Conservation (phyloP, 164 flowering plant genomes). For the Nymphaea colorata region DNA sequence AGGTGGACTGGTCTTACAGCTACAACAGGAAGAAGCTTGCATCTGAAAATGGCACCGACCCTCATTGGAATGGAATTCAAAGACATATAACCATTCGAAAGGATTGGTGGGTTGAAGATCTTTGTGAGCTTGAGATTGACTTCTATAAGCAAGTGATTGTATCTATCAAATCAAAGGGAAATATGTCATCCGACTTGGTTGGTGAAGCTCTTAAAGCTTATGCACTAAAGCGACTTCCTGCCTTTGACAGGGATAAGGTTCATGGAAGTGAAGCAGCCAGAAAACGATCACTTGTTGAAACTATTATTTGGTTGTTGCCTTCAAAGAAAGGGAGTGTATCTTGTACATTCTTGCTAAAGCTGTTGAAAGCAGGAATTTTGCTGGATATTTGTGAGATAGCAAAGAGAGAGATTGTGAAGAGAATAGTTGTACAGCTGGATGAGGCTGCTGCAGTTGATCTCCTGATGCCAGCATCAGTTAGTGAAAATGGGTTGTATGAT, state of each 20-base stretch:
- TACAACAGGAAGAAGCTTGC: slow-evolving; percentile 55
- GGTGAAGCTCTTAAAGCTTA: slow-evolving; percentile 64
- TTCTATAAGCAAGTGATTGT: slow-evolving; percentile 42
- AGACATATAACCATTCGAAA: slow-evolving; percentile 48
- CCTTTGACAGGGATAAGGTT: slow-evolving; percentile 40
- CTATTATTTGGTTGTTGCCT: slow-evolving; percentile 46
- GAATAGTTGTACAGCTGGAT: slow-evolving; percentile 46
- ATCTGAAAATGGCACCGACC: slow-evolving; percentile 51
- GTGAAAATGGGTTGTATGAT: slow-evolving; percentile 30
- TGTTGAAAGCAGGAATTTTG: slow-evolving; percentile 35
- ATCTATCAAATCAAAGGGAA: slow-evolving; percentile 44
- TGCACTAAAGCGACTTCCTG: slow-evolving; percentile 41
- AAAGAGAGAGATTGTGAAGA: slow-evolving; percentile 26
- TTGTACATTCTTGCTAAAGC: slow-evolving; percentile 46
- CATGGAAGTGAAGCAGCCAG: slow-evolving; percentile 33
- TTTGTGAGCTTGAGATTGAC: slow-evolving; percentile 61
- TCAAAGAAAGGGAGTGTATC: slow-evolving; percentile 35
- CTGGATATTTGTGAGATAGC: slow-evolving; percentile 43
- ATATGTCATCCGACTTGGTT: slow-evolving; percentile 26
- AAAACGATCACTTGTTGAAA: slow-evolving; percentile 38
- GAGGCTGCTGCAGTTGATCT: slow-evolving; percentile 58
- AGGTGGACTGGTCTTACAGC: slow-evolving; percentile 74
- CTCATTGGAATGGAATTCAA: slow-evolving; percentile 42
- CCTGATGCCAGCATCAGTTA: slow-evolving; percentile 28
- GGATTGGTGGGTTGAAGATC: slow-evolving; percentile 87